Percentiles rank a stretch among this genome's conserved stretches.
These are phyloP conservation scores for Collybiopsis confluens DNA, from an alignment of 768 basidiomycete species.

Conservation along the genomic window DNA sequence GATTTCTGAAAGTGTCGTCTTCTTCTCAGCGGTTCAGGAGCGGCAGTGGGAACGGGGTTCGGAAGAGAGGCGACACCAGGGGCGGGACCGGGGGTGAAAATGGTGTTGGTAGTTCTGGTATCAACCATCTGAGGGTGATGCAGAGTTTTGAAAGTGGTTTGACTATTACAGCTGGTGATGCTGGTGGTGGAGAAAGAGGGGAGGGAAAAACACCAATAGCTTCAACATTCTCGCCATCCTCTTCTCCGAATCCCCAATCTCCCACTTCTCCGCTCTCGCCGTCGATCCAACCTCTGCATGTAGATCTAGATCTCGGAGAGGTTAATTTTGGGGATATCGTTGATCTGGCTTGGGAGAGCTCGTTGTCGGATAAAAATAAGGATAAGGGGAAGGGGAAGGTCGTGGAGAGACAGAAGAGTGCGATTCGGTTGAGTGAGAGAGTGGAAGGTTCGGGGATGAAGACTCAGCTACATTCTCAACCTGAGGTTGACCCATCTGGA, in stretches of 20 bases:
- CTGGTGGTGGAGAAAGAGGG: slow-evolving; percentile 40
- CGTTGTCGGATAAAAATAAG: background rate
- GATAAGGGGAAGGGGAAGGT: background rate
- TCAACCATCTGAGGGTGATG: slow-evolving; percentile 77
- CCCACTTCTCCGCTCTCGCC: background rate
- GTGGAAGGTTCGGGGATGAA: background rate
- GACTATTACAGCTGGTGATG: slow-evolving; percentile 47
- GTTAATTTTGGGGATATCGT: slow-evolving; percentile 3
- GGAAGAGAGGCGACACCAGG: too few relatives aligned
- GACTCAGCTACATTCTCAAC: too few relatives aligned
- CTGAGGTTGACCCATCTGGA: too few relatives aligned
- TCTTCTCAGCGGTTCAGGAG: background rate
- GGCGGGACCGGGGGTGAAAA: too few relatives aligned
- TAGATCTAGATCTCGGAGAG: background rate
- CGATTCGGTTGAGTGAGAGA: background rate
- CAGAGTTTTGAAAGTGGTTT: slow-evolving; percentile 83
- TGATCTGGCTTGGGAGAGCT: background rate
- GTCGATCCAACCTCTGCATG: background rate
- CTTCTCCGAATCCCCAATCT: slow-evolving; percentile 8
- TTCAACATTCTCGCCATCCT: slow-evolving; percentile 2
- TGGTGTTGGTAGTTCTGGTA: background rate
- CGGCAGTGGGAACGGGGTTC: too few relatives aligned
- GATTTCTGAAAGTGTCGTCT: background rate
- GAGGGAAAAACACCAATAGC: background rate
- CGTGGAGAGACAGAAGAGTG: slow-evolving; percentile 1